Conservation (phyloP, 108 stramenopile species). For the Asterionellopsis glacialis region DNA sequence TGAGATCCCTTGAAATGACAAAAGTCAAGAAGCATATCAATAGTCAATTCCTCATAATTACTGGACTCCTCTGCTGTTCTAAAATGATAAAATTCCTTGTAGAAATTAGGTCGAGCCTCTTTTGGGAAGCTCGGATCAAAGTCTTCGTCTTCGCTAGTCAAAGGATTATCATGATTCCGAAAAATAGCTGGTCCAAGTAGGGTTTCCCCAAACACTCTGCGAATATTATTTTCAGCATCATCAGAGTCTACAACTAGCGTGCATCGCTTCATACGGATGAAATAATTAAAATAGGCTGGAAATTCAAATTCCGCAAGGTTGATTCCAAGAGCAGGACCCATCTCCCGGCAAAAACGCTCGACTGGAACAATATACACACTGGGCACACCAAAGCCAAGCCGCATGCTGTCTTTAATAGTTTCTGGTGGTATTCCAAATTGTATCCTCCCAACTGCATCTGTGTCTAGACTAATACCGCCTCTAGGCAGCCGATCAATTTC, state of each 20-base stretch:
- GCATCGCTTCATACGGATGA: slow-evolving; percentile 53
- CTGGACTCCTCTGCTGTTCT: slow-evolving; percentile 59
- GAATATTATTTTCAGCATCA: slow-evolving; percentile 60
- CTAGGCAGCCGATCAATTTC: slow-evolving; percentile 50
- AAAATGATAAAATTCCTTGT: slow-evolving; percentile 76
- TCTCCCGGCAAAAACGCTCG: slow-evolving; percentile 76
- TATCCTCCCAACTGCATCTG: slow-evolving; percentile 53
- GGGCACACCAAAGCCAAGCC: slow-evolving; percentile 61
- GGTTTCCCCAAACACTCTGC: slow-evolving; percentile 67
- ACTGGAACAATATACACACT: slow-evolving; percentile 79
- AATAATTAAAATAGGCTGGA: slow-evolving; percentile 90
- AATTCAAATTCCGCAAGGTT: slow-evolving; percentile 91
- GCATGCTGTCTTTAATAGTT: slow-evolving; percentile 88
- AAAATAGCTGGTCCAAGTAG: slow-evolving; percentile 60
- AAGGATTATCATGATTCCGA: slow-evolving; percentile 28
- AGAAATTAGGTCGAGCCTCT: slow-evolving; percentile 72
- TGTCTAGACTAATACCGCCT: slow-evolving; percentile 59
- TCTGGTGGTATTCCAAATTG: slow-evolving; percentile 87
- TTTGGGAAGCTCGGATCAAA: slow-evolving; percentile 61
- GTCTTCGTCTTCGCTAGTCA: slow-evolving; percentile 50
- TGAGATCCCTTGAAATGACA: slow-evolving; percentile 48
- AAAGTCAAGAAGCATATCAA: slow-evolving; percentile 68
- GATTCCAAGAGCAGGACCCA: slow-evolving; percentile 74
- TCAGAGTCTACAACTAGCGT: slow-evolving; percentile 65
- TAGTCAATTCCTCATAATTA: slow-evolving; percentile 39